Base-by-base conservation (phyloP, 2,329 filamentous ascomycete species). In the Arthrinium phaeospermum region DNA sequence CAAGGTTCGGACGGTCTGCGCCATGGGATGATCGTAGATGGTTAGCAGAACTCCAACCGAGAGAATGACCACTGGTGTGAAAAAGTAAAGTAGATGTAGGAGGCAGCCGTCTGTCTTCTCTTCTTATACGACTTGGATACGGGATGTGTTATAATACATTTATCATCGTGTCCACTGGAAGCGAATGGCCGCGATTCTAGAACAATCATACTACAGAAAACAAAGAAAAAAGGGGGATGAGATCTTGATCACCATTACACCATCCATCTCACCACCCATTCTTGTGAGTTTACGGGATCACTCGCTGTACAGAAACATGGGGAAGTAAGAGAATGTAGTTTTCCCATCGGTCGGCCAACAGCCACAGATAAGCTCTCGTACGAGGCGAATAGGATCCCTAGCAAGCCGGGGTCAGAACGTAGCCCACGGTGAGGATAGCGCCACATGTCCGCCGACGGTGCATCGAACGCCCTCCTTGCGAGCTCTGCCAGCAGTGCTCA, bases 1-100 rank as follows among this genome's bases (percentile, higher is more conserved):
- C 57, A 64, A 64, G 57, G 57, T 64, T 64, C 34, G 6, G 57
- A 41, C 57, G 57, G 57, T 19, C 19, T 16, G 57, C 57, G 57
- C 57, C 57, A 64, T 61, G 22, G 19, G 22, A 41, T 41, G 34
- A 10, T 41, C 6, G 19, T 41, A 7, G 37, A 10, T 41, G 37
- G 34, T 64, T 64, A 41, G 34, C 57, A 41, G 4, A 64, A 22
- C 7, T n/a, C 30, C 34, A 64, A 51, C n/a, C 8, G 12, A n/a
- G 14, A n/a, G n/a, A n/a, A n/a, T n/a, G n/a, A n/a, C 16, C 30
- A 3, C 13, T 51, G 49, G 8, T 37, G 27, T 8, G 16, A 22
- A 27, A 41, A 37, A 10, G 37, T 41, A 10, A 41, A 41, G 1
- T 41, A 10, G 8, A 41, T 41, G 37, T 41, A 41, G 8, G 37